Conservation (phyloP, 192 early-diverging fungal species). For the Umbelopsis vinacea region DNA sequence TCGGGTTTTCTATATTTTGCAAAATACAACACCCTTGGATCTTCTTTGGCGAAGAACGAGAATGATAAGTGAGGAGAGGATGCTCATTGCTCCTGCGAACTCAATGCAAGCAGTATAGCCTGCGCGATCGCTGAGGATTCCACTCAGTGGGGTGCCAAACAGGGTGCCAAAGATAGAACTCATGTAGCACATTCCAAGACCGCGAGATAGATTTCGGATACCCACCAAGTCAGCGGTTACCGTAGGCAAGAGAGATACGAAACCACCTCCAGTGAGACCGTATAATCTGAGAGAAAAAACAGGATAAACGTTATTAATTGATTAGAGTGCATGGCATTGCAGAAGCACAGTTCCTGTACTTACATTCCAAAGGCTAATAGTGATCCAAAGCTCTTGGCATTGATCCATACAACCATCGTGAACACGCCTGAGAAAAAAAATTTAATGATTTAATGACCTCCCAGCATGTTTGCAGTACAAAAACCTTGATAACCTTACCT, state of each 20-base stretch:
- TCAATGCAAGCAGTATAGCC: constrained; percentile 43
- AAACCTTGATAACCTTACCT: constrained; percentile 16
- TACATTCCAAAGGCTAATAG: constrained; percentile 35
- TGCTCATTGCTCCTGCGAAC: constrained; percentile 39
- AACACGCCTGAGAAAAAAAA: constrained; percentile 23
- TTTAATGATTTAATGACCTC: neutral
- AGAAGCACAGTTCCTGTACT: neutral
- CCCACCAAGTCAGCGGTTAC: constrained; percentile 58
- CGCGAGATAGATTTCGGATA: constrained; percentile 45
- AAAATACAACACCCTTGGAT: constrained; percentile 33
- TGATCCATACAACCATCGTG: constrained; percentile 50
- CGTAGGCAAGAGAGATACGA: constrained; percentile 52
- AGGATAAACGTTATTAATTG: neutral
- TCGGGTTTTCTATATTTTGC: constrained; percentile 19
- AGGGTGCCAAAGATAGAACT: constrained; percentile 39
- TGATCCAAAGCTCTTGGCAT: constrained; percentile 43
- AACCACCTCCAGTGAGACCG: constrained; percentile 34
- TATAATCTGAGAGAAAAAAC: constrained; percentile 17
- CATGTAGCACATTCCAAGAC: constrained; percentile 49
- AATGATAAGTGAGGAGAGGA: constrained; percentile 35
- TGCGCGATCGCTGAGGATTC: constrained; percentile 28
- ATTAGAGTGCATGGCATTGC: neutral
- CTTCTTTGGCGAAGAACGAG: constrained; percentile 30
- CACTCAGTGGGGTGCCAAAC: constrained; percentile 46
- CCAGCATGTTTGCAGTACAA: no score